Evolutionary conservation across 1,139 yeast species (phyloP), one percentile per base, ranked within the genome.

Genomic region (Ogataea hybrid): DNA sequence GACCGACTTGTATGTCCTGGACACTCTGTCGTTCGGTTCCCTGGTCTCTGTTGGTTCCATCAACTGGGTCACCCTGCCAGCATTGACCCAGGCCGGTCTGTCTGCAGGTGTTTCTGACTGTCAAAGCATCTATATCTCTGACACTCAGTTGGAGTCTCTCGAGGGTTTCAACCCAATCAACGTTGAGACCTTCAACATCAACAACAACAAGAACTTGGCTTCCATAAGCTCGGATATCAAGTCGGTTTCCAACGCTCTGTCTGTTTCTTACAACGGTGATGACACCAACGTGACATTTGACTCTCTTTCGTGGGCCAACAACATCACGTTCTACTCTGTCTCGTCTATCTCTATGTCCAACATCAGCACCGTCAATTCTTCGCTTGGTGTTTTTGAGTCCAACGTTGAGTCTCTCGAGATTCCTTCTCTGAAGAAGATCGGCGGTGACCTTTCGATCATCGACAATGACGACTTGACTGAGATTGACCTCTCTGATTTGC

Each of bases 201-300:
- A 89, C 88, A 92, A 92, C 84, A 83, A 83, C 76, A 75, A 75
- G 63, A 74, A 73, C 65, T 79, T 90, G 58, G 74, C 72, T 62
- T 69, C 85, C 50, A 75, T 84, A 58, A 79, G 84, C 64, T 80
- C 90, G 41, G 81, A 81, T 55, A 79, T 92, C 66, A 68, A 79
- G 65, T 69, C 82, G 51, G 95, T 89, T 52, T 78, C 92, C 52
- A 79, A 79, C 65, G 65, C 80, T 52, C 73, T 92, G 61, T 80
- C 83, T 57, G 81, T 92, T 63, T 79, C 96, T 52, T 84, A 77
- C 75, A 92, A 92, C 73, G 86, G 95, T 61, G 82, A 81, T 51
- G 70, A 77, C 50, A 84, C 84, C 50, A 81, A 79, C 52, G 83
- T 82, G 55, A 56, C 68, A 49, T 85, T 90, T 56, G 80, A 83